A percentile compares a stretch with the other conserved stretches of the same genome.
Conservation (phyloP, 2,329 filamentous ascomycete genomes). For the Phialophora verrucosa region DNA sequence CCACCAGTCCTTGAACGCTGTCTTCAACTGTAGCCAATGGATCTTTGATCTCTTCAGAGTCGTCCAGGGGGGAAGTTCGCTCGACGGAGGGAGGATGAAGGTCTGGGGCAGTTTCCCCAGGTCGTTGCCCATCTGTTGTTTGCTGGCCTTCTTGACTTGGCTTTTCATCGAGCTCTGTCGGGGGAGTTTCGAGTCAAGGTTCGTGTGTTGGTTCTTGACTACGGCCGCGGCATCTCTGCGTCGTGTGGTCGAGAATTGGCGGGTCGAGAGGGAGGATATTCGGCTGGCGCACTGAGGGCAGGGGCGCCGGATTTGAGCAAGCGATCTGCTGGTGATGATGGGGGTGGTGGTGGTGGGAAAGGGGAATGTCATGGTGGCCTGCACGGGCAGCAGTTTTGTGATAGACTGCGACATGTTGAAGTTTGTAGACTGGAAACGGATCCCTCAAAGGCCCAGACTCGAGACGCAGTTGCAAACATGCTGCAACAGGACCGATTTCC, state of each 20-base stretch:
- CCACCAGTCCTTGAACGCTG: conserved; percentile 24
- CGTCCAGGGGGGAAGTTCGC: conserved; percentile 24
- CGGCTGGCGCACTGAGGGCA: conserved; percentile 27
- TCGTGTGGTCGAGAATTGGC: conserved; percentile 27
- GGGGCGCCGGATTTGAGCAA: not conserved
- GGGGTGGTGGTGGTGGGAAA: not conserved
- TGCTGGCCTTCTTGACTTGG: conserved; percentile 23
- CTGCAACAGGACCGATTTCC: not conserved
- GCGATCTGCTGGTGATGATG: not conserved
- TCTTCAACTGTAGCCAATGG: conserved; percentile 25
- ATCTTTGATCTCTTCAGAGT: conserved; percentile 19
- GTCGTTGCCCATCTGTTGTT: conserved; percentile 27
- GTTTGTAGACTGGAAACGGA: not conserved
- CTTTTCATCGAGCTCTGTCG: conserved; percentile 22
- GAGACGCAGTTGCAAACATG: not conserved
- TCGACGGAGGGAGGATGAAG: conserved; percentile 23
- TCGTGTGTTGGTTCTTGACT: not conserved
- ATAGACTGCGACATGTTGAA: not conserved
- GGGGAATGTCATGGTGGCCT: not conserved
- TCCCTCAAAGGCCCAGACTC: not conserved
- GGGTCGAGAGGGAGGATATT: conserved; percentile 15
- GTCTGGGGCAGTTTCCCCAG: conserved; percentile 32
- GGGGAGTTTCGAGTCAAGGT: conserved; percentile 12
- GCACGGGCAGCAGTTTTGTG: not conserved
- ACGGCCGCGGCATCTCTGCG: conserved; percentile 17